These are phyloP conservation scores for Carex arenaria DNA, from an alignment of 202 grass and related monocot species.

Conservation along the genomic window DNA sequence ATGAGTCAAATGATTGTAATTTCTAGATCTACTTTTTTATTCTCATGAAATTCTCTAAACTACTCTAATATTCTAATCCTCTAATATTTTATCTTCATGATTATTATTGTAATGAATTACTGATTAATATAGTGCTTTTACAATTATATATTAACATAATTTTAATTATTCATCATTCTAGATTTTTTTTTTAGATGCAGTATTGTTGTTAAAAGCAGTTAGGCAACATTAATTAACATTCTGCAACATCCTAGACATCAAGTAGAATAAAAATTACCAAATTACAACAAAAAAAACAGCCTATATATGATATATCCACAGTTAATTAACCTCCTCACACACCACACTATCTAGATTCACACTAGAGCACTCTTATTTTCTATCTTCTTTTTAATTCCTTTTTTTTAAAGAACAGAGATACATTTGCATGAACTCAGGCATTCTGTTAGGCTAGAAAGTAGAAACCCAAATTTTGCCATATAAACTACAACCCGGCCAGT, in stretches of 20 bases:
- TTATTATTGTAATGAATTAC: neutral
- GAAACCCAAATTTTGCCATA: neutral
- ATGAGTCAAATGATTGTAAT: no score
- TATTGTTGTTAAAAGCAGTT: neutral
- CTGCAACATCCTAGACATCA: neutral
- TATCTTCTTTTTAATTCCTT: neutral
- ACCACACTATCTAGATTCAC: neutral
- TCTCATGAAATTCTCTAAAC: no score
- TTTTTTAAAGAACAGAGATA: neutral
- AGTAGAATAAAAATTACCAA: neutral
- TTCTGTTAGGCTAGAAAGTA: neutral
- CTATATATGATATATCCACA: conserved; percentile 6
- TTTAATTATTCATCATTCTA: neutral
- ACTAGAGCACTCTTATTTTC: neutral
- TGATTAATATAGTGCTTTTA: neutral
- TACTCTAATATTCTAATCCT: no score
- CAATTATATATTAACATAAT: neutral
- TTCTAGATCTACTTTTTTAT: no score
- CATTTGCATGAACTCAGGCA: neutral
- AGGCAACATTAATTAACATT: neutral
- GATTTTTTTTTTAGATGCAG: neutral
- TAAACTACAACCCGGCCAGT: neutral
- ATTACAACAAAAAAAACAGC: neutral
- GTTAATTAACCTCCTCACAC: neutral
- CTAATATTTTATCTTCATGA: neutral